phyloP scores from a whole-genome alignment of 1,284 basidiomycete species.

The Leucoagaricus sp. region DNA sequence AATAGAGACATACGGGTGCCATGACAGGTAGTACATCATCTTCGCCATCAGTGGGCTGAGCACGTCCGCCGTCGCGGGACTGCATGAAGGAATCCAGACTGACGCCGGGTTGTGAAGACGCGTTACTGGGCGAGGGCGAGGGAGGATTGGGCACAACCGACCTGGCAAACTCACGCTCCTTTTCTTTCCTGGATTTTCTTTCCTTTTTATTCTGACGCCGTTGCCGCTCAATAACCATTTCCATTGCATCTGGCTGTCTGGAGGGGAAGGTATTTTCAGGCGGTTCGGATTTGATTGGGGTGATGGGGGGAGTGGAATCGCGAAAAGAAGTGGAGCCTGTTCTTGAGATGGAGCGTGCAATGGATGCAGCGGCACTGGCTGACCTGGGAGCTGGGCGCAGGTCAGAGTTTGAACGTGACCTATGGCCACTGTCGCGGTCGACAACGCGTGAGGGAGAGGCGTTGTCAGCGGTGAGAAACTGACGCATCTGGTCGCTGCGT shows the following conservation, averaged over 20 bases:
- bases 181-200: constrained; percentile 46
- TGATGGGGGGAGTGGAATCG: constrained; percentile 50
- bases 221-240: constrained; percentile 70
- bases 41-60: constrained; percentile 19
- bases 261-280: constrained; percentile 46
- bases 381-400: constrained; percentile 37
- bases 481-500: constrained; percentile 72
- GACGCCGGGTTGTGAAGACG: constrained; percentile 37
- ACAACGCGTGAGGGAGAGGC: constrained; percentile 43
- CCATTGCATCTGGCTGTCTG: constrained; percentile 71
- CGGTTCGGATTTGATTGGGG: constrained; percentile 64
- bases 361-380: constrained; percentile 33
- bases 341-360: constrained; percentile 43
- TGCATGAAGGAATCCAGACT: constrained; percentile 51
- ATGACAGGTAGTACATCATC: constrained; percentile 2
- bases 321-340: constrained; percentile 53
- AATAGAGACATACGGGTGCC: constrained; percentile 12
- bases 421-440: constrained; percentile 37
- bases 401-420: constrained; percentile 37
- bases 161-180: constrained; percentile 42
- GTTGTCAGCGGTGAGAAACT: constrained; percentile 62
- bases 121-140: constrained; percentile 51
- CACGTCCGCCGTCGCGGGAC: constrained; percentile 52
- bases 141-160: constrained; percentile 33
- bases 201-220: constrained; percentile 55